phyloP scores from a whole-genome alignment of 139 green algal genomes.

The Microglena sp. region DNA sequence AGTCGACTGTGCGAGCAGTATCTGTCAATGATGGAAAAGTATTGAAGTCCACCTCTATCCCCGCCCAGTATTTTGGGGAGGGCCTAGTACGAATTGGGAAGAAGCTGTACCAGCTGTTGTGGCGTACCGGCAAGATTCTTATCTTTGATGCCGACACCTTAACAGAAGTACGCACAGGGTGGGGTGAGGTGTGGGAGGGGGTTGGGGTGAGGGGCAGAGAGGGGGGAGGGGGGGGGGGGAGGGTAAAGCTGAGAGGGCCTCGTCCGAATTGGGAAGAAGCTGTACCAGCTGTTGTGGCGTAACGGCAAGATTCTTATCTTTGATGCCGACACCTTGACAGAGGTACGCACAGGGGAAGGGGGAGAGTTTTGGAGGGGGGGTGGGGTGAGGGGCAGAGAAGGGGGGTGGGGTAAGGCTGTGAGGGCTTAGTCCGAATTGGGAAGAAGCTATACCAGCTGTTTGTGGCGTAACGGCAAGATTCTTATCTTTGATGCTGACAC shows the following conservation, averaged over 20 bases:
- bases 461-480: conserved; percentile 39
- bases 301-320: too few relatives aligned
- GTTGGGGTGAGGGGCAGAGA: too few relatives aligned
- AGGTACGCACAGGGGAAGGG: too few relatives aligned
- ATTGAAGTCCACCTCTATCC: conserved; percentile 11
- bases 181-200: too few relatives aligned
- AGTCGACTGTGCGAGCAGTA: conserved; percentile 57
- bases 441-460: conserved; percentile 31
- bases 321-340: too few relatives aligned
- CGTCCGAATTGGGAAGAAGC: conserved; percentile 19
- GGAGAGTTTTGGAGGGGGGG: too few relatives aligned
- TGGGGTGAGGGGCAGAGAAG: too few relatives aligned
- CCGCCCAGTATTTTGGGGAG: conserved; percentile 61
- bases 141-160: too few relatives aligned
- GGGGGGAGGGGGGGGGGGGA: too few relatives aligned
- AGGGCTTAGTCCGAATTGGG: conserved; percentile 29
- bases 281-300: conserved; percentile 51
- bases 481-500: too few relatives aligned
- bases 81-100: conserved; percentile 48
- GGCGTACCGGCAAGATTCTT: conserved; percentile 31
- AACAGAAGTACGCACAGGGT: too few relatives aligned
- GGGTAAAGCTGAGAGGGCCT: conserved; percentile 15
- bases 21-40: conserved; percentile 52
- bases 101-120: conserved; percentile 68
- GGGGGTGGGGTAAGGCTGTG: background rate